A percentile compares a stretch with the other conserved stretches of the same genome.
Conservation (phyloP, 2,329 filamentous ascomycete species). For the Neofusicoccum cordaticola region DNA sequence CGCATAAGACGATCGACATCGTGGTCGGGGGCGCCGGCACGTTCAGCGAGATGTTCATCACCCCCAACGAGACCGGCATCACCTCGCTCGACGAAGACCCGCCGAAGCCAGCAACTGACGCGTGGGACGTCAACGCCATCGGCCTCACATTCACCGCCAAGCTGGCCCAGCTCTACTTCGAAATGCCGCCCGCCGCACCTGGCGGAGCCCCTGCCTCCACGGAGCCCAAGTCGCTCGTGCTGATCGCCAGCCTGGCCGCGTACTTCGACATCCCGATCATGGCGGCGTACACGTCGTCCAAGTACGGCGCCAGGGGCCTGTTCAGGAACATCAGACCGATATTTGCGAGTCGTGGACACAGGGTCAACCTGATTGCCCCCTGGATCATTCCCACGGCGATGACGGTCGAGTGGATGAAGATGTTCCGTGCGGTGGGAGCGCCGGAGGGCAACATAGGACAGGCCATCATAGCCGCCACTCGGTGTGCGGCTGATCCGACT, state of each 20-base stretch:
- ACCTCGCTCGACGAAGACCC: slow-evolving; percentile 20
- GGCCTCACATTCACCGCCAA: slow-evolving; percentile 27
- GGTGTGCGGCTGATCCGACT: not conserved
- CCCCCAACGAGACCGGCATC: slow-evolving; percentile 17
- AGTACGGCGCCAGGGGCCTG: slow-evolving; percentile 29
- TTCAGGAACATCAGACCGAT: slow-evolving; percentile 24
- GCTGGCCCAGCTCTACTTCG: slow-evolving; percentile 29
- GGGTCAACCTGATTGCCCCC: slow-evolving; percentile 30
- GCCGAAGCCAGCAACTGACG: slow-evolving; percentile 22
- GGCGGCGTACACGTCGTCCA: slow-evolving; percentile 28
- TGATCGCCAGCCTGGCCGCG: slow-evolving; percentile 26
- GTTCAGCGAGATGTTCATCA: slow-evolving; percentile 25
- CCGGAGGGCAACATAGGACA: too few species aligned
- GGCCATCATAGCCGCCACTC: not conserved
- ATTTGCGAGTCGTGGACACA: slow-evolving; percentile 15
- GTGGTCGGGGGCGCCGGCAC: slow-evolving; percentile 33
- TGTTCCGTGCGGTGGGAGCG: not conserved
- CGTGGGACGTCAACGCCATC: slow-evolving; percentile 25
- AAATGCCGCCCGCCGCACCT: slow-evolving; percentile 20
- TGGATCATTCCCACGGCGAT: slow-evolving; percentile 27
- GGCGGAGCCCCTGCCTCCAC: not conserved
- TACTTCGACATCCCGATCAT: slow-evolving; percentile 26
- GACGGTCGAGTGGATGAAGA: slow-evolving; percentile 7
- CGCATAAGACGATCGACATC: slow-evolving; percentile 28
- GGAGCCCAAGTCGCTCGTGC: slow-evolving; percentile 22